Evolutionary conservation across 352 stramenopile genomes (phyloP).

Genomic region (Phytophthora ramorum): DNA sequence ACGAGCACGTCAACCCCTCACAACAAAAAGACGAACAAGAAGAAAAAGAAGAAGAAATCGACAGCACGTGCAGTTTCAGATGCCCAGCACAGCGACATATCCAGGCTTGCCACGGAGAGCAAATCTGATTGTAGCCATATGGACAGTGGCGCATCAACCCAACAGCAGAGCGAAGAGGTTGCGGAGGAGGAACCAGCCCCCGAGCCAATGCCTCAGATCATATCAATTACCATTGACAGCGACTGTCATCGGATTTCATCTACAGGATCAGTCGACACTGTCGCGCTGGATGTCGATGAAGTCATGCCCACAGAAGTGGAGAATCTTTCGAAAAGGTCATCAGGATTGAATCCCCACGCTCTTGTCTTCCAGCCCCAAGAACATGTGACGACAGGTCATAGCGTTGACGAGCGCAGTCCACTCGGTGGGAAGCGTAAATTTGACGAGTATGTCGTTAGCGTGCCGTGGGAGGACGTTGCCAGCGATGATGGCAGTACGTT

Average conservation of each 20-base stretch:
- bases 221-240: constrained; percentile 1
- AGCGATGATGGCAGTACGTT: constrained; percentile 26
- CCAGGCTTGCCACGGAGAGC: not conserved
- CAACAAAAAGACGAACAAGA: constrained; percentile 55
- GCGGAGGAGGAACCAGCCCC: constrained; percentile 14
- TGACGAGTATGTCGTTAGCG: constrained; percentile 71
- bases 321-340: constrained; percentile 14
- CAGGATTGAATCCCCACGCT: constrained; percentile 67
- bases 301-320: constrained; percentile 2
- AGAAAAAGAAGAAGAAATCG: constrained; percentile 52
- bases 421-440: constrained; percentile 69
- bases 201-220: constrained; percentile 27
- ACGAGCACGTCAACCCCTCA: not conserved
- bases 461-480: constrained; percentile 43
- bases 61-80: not conserved
- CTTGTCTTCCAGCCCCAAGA: constrained; percentile 57
- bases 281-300: constrained; percentile 16
- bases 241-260: constrained; percentile 17
- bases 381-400: not conserved
- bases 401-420: constrained; percentile 3
- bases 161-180: constrained; percentile 1
- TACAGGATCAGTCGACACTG: constrained; percentile 21
- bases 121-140: constrained; percentile 1
- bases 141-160: not conserved
- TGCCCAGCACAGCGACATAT: not conserved